phyloP scores from a whole-genome alignment of 495 filamentous ascomycete species.

The Aspergillus sparsus region DNA sequence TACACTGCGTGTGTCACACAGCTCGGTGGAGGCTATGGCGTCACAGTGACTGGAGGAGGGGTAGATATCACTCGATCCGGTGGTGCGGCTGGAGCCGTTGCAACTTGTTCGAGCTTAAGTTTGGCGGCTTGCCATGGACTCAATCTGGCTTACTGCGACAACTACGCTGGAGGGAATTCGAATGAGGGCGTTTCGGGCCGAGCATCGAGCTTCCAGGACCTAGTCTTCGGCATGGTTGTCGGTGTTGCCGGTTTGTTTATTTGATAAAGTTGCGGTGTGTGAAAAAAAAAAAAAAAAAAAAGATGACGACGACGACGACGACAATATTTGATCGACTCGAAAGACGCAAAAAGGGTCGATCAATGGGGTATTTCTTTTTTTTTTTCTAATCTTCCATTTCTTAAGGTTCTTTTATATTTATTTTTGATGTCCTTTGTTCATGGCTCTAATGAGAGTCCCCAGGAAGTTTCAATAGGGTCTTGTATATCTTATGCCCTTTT shows the following conservation, averaged over 20 bases:
- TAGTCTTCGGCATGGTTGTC: conserved; percentile 43
- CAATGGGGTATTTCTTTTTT: neutral
- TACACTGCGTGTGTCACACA: conserved; percentile 63
- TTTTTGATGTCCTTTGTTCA: neutral
- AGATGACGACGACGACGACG: too few species aligned
- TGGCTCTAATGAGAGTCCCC: neutral
- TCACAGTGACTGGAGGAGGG: conserved; percentile 45
- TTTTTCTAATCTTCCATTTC: neutral
- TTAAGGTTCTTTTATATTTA: too few species aligned
- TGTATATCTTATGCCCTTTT: conserved; percentile 15
- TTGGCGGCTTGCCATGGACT: conserved; percentile 60
- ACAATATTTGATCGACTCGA: too few species aligned
- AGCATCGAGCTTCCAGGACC: conserved; percentile 41
- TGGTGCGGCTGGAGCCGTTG: conserved; percentile 56
- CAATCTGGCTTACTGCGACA: conserved; percentile 54
- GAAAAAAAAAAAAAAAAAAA: too few species aligned
- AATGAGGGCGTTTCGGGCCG: conserved; percentile 33
- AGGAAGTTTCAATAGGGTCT: neutral
- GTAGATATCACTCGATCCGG: conserved; percentile 63
- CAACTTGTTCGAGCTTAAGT: conserved; percentile 67
- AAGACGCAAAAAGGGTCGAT: too few species aligned
- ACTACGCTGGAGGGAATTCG: conserved; percentile 37
- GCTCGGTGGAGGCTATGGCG: conserved; percentile 52
- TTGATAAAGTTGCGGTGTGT: conserved; percentile 24
- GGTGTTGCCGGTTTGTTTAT: conserved; percentile 49